Evolutionary conservation across 768 basidiomycete genomes (phyloP), one percentile per base, ranked within the genome.

Genomic region (Pleurotus tuber-regium): DNA sequence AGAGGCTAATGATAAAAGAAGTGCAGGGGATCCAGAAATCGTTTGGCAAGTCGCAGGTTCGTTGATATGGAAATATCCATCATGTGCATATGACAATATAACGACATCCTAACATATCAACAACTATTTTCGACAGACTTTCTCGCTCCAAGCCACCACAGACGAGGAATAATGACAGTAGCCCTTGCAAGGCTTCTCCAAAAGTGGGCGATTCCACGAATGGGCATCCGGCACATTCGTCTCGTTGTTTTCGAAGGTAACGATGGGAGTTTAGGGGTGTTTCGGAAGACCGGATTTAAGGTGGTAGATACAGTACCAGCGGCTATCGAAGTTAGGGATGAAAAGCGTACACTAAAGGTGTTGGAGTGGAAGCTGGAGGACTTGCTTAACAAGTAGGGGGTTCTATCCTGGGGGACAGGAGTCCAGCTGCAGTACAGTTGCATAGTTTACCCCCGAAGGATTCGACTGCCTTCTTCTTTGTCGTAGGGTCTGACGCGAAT

Each of bases 21-120:
- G 49, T 11, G 51, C 61, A 7, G 79, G 78, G 3, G 77, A 81
- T 58, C 70, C 75, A 3, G 61, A 61, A 19, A 79, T 80, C 39
- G 57, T 76, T n/a, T 82, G 77, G 77, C 63, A 64, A 14, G 64
- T 83, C 42, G 82, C 76, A 55, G 70, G 81, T 81, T n/a, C 31
- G 2, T 63, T 42, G 7, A 12, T 19, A 5, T 16, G n/a, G 5
- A 16, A n/a, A n/a, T n/a, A n/a, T n/a, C n/a, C n/a, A n/a, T n/a
- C n/a, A n/a, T n/a, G n/a, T n/a, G n/a, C n/a, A n/a, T n/a, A n/a
- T n/a, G n/a, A n/a, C n/a, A n/a, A n/a, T n/a, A n/a, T 16, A 18
- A 9, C n/a, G 14, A 19, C 38, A 19, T 19, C 14, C 8, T 39
- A 19, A 9, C 38, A 39, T 39, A 5, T 16, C 9, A 39, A 39